Conservation (phyloP, 192 early-diverging fungal species). For the Piromyces finnis region DNA sequence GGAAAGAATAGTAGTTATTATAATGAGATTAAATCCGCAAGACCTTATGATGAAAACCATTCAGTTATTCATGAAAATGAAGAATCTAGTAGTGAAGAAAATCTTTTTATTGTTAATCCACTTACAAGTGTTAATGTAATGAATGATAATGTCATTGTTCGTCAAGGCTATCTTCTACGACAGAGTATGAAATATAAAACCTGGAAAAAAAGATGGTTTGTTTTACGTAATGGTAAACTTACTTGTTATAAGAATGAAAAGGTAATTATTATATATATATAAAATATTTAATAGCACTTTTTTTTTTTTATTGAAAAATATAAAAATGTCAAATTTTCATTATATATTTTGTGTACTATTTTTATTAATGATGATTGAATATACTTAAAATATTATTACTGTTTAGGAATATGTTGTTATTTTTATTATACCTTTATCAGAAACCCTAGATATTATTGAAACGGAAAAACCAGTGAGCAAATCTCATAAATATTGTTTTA, state of each 20-base stretch:
- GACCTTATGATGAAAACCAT: neutral
- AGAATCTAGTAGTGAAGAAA: neutral
- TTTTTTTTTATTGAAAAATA: no score
- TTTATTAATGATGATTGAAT: no score
- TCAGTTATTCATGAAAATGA: neutral
- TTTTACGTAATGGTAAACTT: neutral
- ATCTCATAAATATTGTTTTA: neutral
- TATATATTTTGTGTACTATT: no score
- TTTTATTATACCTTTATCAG: neutral
- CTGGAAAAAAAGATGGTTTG: neutral
- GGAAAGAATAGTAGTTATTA: neutral
- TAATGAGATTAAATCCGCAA: neutral
- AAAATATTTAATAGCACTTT: no score
- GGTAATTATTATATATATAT: no score
- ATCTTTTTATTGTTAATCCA: neutral
- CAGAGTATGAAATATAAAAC: neutral
- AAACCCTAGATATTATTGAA: neutral
- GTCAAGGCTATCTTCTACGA: neutral
- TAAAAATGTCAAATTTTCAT: no score
- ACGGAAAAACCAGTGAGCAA: neutral
- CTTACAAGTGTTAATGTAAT: neutral
- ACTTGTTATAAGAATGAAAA: neutral
- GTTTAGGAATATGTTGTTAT: neutral
- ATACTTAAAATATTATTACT: no score
- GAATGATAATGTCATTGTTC: neutral